Base-by-base conservation (phyloP, 2,329 filamentous ascomycete genomes). In the Coccinonectria pachysandricola region DNA sequence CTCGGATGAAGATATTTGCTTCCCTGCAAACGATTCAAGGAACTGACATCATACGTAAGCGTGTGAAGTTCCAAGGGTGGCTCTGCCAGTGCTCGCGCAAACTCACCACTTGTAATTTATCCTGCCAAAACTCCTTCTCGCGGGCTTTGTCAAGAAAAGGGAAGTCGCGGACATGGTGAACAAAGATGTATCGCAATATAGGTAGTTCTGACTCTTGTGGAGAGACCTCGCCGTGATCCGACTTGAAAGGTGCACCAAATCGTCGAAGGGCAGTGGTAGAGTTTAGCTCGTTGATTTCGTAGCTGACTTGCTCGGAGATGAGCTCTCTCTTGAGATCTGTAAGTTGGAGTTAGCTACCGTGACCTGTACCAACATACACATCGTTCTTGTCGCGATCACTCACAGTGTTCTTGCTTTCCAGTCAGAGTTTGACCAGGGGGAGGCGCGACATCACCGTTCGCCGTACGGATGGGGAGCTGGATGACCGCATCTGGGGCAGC, bases 81-180 rank as follows among this genome's bases (percentile, higher is more conserved):
- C n/a, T n/a, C n/a, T n/a, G n/a, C n/a, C n/a, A n/a, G n/a, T n/a
- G n/a, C n/a, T n/a, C n/a, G n/a, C n/a, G n/a, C n/a, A 13, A 21
- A 76, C 81, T 43, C 60, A 93, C 84, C 50, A 87, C 74, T 64
- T 98, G 91, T 34, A 98, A 64, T 56, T 93, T 96, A 52, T 96
- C 86, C 60, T 98, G 91, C 91, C 91, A 98, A 49, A 98, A 98
- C 59, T 98, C 91, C 69, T 96, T 94, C 68, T 98, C 91, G 49
- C 75, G 80, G 12, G 91, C 91, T 65, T 93, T 85, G 57, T 98
- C 86, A 38, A 98, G 71, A 50, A 98, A 98, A 1, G 91, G 91
- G 47, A 98, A 98, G 47, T 96, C 92, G 48, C 91, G 85, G 33
- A 98, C 76, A 75, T 96, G 87, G 52, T 96, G 81, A 28, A 96